Percentiles rank a stretch among this genome's conserved stretches.
Conservation (phyloP, 108 stramenopile species). For the Pseudonitzschia delicatissima region DNA sequence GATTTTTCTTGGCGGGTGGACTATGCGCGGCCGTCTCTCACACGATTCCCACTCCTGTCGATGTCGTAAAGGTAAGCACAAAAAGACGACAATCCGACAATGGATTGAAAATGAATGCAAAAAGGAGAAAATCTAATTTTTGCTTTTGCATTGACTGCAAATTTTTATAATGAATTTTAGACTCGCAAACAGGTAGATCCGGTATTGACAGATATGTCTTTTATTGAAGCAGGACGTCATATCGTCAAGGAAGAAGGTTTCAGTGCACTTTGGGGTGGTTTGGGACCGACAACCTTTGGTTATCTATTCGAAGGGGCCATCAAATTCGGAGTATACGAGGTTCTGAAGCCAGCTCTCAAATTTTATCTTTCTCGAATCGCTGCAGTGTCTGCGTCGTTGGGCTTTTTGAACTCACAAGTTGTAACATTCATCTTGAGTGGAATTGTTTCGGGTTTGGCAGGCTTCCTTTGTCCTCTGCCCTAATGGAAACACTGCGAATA, state of each 20-base stretch:
- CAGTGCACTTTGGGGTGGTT: slow-evolving; percentile 55
- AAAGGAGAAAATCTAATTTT: no score
- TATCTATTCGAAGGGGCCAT: slow-evolving; percentile 73
- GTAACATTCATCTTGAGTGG: slow-evolving; percentile 53
- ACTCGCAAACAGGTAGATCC: slow-evolving; percentile 78
- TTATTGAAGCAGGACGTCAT: slow-evolving; percentile 42
- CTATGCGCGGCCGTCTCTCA: slow-evolving; percentile 77
- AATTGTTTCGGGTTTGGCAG: slow-evolving; percentile 60
- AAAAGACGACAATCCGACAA: no score
- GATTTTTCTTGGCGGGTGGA: slow-evolving; percentile 78
- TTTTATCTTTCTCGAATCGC: slow-evolving; percentile 29
- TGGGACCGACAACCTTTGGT: slow-evolving; percentile 75
- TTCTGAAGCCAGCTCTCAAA: slow-evolving; percentile 62
- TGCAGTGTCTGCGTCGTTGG: slow-evolving; percentile 22
- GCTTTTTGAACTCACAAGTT: slow-evolving; percentile 43
- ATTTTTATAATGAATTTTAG: slow-evolving; percentile 17
- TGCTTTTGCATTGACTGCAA: no score
- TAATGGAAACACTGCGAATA: slow-evolving; percentile 85
- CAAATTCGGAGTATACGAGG: slow-evolving; percentile 90
- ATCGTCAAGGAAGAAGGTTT: slow-evolving; percentile 58
- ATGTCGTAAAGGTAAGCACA: slow-evolving; percentile 72
- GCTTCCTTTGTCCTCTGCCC: slow-evolving; percentile 84
- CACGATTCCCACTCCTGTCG: slow-evolving; percentile 74
- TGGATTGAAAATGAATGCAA: no score
- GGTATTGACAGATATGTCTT: slow-evolving; percentile 26